phyloP scores from a whole-genome alignment of 768 basidiomycete genomes.

The Pleurotus salmoneostramineus region DNA sequence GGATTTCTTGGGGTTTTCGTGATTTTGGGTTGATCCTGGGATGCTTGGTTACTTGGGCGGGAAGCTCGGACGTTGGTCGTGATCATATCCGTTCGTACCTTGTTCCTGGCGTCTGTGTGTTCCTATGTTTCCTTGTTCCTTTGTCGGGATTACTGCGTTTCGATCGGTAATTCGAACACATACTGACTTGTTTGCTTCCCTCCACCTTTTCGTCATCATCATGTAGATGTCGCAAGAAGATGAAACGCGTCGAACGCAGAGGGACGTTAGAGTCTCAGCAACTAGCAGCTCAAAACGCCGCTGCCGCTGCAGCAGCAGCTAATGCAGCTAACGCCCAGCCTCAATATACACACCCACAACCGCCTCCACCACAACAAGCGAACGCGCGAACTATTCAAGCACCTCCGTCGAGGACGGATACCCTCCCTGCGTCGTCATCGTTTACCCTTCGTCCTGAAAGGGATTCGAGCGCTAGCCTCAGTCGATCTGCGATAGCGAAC shows the following conservation, averaged over 20 bases:
- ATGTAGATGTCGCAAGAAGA: slow-evolving; percentile 73
- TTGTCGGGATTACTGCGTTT: background rate
- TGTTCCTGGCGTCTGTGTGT: too few species aligned
- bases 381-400: background rate
- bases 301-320: slow-evolving; percentile 13
- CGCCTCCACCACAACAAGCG: background rate
- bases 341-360: slow-evolving; percentile 6
- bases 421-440: background rate
- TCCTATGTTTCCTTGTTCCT: background rate
- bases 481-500: slow-evolving; percentile 2
- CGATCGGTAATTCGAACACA: background rate
- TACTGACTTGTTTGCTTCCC: slow-evolving; percentile 3
- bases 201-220: background rate
- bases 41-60: background rate
- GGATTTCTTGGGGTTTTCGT: background rate
- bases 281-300: slow-evolving; percentile 10
- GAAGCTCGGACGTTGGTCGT: background rate
- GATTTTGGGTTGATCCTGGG: background rate
- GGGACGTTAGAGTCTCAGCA: slow-evolving; percentile 55
- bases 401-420: background rate
- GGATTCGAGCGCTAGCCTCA: background rate
- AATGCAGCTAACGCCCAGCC: slow-evolving; percentile 7
- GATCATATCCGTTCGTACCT: background rate
- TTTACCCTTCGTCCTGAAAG: background rate
- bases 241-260: slow-evolving; percentile 78